Conservation (phyloP, 305 asterid genomes). For the Ilex paraguariensis region DNA sequence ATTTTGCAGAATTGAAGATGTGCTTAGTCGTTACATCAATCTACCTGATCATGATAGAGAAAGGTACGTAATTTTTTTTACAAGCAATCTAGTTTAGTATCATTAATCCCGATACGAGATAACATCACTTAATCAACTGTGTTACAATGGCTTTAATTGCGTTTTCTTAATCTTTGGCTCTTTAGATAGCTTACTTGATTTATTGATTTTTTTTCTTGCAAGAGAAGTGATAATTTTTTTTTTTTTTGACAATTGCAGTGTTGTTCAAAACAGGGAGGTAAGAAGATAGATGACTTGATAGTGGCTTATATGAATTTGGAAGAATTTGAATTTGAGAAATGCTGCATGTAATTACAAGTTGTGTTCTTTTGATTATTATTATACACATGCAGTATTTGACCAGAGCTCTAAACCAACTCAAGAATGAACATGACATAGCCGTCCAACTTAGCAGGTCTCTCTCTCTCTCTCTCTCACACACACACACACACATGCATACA, state of each 20-base stretch:
- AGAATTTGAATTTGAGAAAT: background rate
- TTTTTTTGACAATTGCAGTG: slow-evolving; percentile 32
- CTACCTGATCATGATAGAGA: slow-evolving; percentile 65
- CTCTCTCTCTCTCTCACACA: too few species aligned
- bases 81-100: too few species aligned
- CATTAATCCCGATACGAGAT: too few species aligned
- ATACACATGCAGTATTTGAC: too few species aligned
- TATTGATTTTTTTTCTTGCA: background rate
- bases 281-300: background rate
- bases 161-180: background rate
- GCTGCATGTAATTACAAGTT: background rate
- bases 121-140: too few species aligned
- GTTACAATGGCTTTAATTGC: too few species aligned
- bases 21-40: slow-evolving; percentile 52
- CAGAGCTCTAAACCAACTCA: too few species aligned
- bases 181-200: background rate
- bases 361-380: too few species aligned
- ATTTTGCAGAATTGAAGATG: slow-evolving; percentile 52
- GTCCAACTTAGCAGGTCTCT: too few species aligned
- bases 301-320: background rate
- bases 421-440: too few species aligned
- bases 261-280: slow-evolving; percentile 52
- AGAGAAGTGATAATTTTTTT: background rate
- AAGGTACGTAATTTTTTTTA: too few species aligned
- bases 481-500: background rate